Evolutionary conservation across 2,329 filamentous ascomycete species (phyloP).

Genomic region (Sporothrix pseudoabietina): DNA sequence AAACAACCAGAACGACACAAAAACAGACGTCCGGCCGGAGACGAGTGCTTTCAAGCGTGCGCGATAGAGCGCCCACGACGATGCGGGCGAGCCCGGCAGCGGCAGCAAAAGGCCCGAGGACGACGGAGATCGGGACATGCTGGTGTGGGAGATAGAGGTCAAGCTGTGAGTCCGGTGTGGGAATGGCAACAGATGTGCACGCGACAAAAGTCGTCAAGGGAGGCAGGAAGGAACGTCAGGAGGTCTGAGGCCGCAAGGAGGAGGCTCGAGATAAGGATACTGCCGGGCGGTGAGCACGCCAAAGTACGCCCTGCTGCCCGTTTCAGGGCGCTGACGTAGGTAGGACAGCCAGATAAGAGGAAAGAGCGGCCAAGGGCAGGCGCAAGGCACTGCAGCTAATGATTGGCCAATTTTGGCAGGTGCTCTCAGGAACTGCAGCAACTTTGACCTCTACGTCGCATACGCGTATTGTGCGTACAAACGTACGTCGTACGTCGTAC

Average conservation of each 20-base stretch:
- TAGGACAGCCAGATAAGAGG: not conserved
- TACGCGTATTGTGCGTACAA: not conserved
- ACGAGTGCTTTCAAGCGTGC: conserved; percentile 66
- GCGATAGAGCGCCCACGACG: conserved; percentile 74
- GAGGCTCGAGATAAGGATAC: conserved; percentile 30
- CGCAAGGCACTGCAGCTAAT: not conserved
- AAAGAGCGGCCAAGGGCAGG: not conserved
- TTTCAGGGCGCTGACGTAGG: conserved; percentile 18
- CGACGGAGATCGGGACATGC: conserved; percentile 46
- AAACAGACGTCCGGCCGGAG: conserved; percentile 66
- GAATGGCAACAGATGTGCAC: not conserved
- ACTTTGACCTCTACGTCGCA: not conserved
- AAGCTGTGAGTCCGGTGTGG: not conserved
- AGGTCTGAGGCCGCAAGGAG: not conserved
- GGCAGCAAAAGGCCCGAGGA: conserved; percentile 53
- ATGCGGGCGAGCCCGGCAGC: conserved; percentile 59
- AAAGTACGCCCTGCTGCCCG: not conserved
- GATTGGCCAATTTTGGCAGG: not conserved
- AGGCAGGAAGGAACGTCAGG: not conserved
- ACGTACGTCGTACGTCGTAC: too few relatives aligned
- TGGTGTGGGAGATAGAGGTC: not conserved
- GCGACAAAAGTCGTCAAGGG: not conserved
- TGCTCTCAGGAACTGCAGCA: not conserved
- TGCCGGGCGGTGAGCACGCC: conserved; percentile 31
- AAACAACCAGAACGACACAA: conserved; percentile 89